Base-by-base conservation (phyloP, 176 grass and related monocot species). In the Rhipidocladum racemiflorum region DNA sequence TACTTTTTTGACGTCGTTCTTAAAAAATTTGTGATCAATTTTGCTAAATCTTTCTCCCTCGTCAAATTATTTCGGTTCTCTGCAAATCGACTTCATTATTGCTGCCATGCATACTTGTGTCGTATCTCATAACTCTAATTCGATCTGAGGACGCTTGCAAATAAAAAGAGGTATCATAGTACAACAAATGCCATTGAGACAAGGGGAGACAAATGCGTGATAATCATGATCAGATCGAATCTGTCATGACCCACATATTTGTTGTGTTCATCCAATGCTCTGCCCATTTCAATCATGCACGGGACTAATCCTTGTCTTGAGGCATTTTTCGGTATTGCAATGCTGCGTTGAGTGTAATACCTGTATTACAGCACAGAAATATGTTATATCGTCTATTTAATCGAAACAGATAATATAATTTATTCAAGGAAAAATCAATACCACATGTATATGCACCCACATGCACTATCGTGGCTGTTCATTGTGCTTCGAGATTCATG, bases 271-370 rank as follows among this genome's bases (percentile, higher is more conserved):
- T 84, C 56, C 54, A 45, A 79, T 63, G 54, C 25, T 2, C 62
- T 70, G 77, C n/a, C 43, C 70, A 64, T 76, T 63, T 76, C 70
- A 76, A 85, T 64, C 44, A 81, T 81, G 24, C 56, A 8, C 9
- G 28, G 35, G 39, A 54, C 29, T 25, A 72, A 77, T 45, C 23
- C 18, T 76, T 23, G 13, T 79, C 44, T 18, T 15, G 23, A 35
- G 17, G 71, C 38, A 38, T 56, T 88, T 55, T 68, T 55, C 61
- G 75, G 13, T 59, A n/a, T 7, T 75, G 2, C 42, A 40, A 28
- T 29, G 39, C 30, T 68, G 46, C 74, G 62, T 20, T 32, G 42
- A 77, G 74, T 89, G 43, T 17, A 24, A 9, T 51, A 59, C 75
- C 18, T 21, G 66, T 13, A 15, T 34, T 67, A 57, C 35, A 73